Conservation (phyloP, 176 grass and related monocot genomes). For the Coix lacrymajobi region DNA sequence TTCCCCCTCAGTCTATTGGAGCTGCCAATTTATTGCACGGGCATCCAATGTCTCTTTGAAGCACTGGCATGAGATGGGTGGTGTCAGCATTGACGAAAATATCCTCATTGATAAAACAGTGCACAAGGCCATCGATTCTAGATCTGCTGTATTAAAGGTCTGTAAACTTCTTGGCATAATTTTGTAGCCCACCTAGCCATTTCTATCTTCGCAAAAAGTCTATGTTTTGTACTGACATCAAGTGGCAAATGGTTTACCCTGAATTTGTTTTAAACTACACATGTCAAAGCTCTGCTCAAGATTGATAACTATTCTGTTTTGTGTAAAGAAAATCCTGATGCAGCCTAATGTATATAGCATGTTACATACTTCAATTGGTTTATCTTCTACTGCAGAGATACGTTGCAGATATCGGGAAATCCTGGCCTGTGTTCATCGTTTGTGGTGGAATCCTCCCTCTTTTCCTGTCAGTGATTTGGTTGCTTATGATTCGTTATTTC, state of each 20-base stretch:
- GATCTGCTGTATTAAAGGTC: conserved; percentile 90
- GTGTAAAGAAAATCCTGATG: conserved; percentile 5
- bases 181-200: neutral
- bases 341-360: neutral
- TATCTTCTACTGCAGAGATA: conserved; percentile 73
- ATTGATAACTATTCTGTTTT: neutral
- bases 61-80: conserved; percentile 89
- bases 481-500: conserved; percentile 97
- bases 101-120: conserved; percentile 94
- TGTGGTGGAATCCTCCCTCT: conserved; percentile 93
- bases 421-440: conserved; percentile 94
- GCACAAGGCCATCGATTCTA: conserved; percentile 80
- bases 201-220: neutral
- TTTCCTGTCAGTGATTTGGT: conserved; percentile 84
- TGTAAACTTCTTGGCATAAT: neutral
- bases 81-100: conserved; percentile 82
- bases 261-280: neutral
- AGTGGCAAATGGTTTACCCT: conserved; percentile 14
- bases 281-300: neutral
- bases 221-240: neutral
- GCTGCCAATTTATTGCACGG: conserved; percentile 90
- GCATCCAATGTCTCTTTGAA: conserved; percentile 91
- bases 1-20: conserved; percentile 74
- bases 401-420: conserved; percentile 90
- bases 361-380: neutral